Evolutionary conservation across 257 asterid species (phyloP).

Genomic region (Nicotiana tabacum): DNA sequence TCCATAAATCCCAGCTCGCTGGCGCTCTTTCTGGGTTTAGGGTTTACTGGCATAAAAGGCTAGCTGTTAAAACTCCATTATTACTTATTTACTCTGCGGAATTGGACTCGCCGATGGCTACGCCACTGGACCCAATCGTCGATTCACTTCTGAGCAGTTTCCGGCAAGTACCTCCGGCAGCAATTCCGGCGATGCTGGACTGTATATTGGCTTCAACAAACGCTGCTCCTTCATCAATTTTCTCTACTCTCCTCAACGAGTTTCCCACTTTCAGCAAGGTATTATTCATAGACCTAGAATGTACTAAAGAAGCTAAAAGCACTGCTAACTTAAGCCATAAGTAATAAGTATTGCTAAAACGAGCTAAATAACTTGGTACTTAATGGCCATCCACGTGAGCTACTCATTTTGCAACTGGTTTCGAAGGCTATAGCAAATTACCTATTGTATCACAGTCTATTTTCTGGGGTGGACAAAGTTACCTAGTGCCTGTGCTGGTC

Average conservation of each 20-base stretch:
- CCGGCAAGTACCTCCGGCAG: slow-evolving; percentile 66
- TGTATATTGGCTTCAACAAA: slow-evolving; percentile 61
- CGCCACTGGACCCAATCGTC: slow-evolving; percentile 40
- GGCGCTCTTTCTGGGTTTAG: slow-evolving; percentile 8
- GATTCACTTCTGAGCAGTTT: slow-evolving; percentile 60
- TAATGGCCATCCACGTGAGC: no score
- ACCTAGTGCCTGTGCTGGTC: no score
- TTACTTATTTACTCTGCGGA: not conserved
- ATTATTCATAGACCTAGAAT: no score
- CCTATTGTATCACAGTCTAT: no score
- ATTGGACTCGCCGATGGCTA: not conserved
- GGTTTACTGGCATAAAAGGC: slow-evolving; percentile 12
- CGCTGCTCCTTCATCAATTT: slow-evolving; percentile 55
- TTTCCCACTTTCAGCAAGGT: slow-evolving; percentile 60
- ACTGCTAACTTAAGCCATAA: no score
- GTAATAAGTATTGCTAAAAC: no score
- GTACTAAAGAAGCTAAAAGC: no score
- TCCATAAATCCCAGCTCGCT: not conserved
- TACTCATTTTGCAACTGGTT: no score
- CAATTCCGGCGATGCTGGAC: slow-evolving; percentile 71
- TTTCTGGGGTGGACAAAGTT: no score
- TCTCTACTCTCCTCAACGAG: slow-evolving; percentile 41
- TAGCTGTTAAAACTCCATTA: slow-evolving; percentile 5
- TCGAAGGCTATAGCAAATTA: no score
- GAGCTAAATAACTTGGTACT: no score